Evolutionary conservation across 2,329 filamentous ascomycete genomes (phyloP), one percentile per base, ranked within the genome.

Genomic region (Tolypocladium amazonense): DNA sequence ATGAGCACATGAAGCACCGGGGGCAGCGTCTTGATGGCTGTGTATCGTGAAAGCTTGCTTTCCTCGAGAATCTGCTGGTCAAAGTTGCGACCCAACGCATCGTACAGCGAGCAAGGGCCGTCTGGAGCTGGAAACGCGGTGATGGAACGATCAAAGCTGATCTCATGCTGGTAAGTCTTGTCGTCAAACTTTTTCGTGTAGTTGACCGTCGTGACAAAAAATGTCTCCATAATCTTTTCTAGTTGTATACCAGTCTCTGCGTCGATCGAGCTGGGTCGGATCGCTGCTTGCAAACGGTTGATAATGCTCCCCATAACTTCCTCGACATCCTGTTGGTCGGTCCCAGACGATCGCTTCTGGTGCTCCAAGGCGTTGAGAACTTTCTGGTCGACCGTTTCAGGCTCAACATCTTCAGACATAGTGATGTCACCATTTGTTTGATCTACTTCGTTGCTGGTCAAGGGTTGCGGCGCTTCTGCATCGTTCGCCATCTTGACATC

Each of bases 281-380:
- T 92, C 2, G 93, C 92, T 58, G 90, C 92, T 68, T 94, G 89
- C n/a, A 97, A 79, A 57, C 94, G 88, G 69, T 93, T 92, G 61
- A 97, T 84, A 33, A 96, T 89, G 67, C 93, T 94, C 61, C 91
- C 91, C 76, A 97, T 92, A 54, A 97, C 93, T 73, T 99, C 94
- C 15, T 92, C 92, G 5, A 97, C 93, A 73, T 99, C 94, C 74
- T 99, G 92, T 69, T 99, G 94, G 39, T 90, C 79, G 0, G 81
- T 83, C 3, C 81, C 81, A 12, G 78, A 78, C 38, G 74, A 75
- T 67, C 76, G 63, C 59, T 76, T 76, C 68, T 75, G 77, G 66
- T 74, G 76, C 66, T 77, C 79, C 33, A 77, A 75, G 6, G 73
- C 79, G 59, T 68, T 75, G 54, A 71, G 72, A 12, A 82, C 77